Percentiles rank a stretch among this genome's conserved stretches.
Conservation (phyloP, 441 rosid species). For the Euphorbia schlechtendalii region DNA sequence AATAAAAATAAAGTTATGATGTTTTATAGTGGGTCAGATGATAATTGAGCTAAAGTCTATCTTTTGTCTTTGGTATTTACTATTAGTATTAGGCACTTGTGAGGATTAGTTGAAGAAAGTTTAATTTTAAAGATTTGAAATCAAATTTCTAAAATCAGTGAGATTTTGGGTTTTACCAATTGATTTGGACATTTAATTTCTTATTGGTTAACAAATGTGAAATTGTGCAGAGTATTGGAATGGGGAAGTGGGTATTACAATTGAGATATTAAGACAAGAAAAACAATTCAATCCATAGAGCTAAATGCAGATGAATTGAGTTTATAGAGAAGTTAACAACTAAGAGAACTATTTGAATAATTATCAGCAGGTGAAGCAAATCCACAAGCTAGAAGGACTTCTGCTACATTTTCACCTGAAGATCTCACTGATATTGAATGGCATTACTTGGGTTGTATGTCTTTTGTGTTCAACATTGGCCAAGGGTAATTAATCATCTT, state of each 20-base stretch:
- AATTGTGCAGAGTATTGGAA: slow-evolving; percentile 55
- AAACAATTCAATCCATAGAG: slow-evolving; percentile 76
- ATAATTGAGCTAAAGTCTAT: background rate
- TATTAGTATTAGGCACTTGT: slow-evolving; percentile 3
- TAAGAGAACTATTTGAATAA: slow-evolving; percentile 73
- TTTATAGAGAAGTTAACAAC: slow-evolving; percentile 91
- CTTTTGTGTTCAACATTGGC: slow-evolving; percentile 70
- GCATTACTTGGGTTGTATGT: slow-evolving; percentile 97
- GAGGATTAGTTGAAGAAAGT: slow-evolving; percentile 2
- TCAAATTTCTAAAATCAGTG: background rate
- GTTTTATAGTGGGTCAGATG: background rate
- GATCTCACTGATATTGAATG: slow-evolving; percentile 95
- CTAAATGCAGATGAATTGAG: slow-evolving; percentile 58
- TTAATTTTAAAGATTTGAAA: background rate
- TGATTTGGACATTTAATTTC: too few species aligned
- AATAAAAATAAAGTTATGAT: background rate
- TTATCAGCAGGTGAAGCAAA: slow-evolving; percentile 59
- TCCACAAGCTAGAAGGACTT: slow-evolving; percentile 61
- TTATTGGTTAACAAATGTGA: too few species aligned
- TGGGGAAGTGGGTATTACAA: slow-evolving; percentile 96
- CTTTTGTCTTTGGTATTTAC: background rate
- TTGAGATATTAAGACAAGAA: slow-evolving; percentile 94
- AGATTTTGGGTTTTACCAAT: background rate
- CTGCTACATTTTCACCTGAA: slow-evolving; percentile 85
- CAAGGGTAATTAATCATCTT: slow-evolving; percentile 55